Conservation (phyloP, 331 rosid genomes). For the Cydonia oblonga region DNA sequence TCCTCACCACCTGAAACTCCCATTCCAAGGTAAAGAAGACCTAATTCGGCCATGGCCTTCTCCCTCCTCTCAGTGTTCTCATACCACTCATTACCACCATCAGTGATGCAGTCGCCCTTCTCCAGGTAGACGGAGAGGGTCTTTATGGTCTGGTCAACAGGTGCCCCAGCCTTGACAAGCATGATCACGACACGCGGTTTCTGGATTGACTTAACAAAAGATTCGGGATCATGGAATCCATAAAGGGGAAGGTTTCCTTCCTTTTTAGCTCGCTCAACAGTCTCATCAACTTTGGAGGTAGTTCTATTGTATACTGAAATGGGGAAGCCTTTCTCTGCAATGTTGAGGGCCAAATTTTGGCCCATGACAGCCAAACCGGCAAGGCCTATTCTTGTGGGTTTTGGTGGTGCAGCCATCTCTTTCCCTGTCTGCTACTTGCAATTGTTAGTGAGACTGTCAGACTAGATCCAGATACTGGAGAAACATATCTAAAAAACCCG, state of each 20-base stretch:
- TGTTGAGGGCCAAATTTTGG: constrained; percentile 83
- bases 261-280: constrained; percentile 58
- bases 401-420: constrained; percentile 48
- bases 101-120: constrained; percentile 78
- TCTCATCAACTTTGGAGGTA: constrained; percentile 73
- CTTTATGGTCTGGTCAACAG: constrained; percentile 88
- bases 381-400: constrained; percentile 67
- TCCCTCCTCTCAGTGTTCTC: constrained; percentile 85
- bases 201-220: constrained; percentile 59
- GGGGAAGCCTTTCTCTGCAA: constrained; percentile 95
- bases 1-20: constrained; percentile 94
- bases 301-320: constrained; percentile 83
- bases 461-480: neutral
- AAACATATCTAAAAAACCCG: neutral
- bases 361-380: constrained; percentile 95
- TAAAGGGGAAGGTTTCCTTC: constrained; percentile 72
- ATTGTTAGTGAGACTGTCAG: constrained; percentile 14
- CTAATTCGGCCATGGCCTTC: constrained; percentile 50
- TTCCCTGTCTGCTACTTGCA: constrained; percentile 30
- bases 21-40: constrained; percentile 81
- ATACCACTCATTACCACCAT: constrained; percentile 90
- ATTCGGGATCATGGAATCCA: constrained; percentile 75
- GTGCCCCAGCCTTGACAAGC: constrained; percentile 91
- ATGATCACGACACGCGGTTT: constrained; percentile 76
- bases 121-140: constrained; percentile 65